Evolutionary conservation across 2,329 filamentous ascomycete species (phyloP).

Genomic region (Aspergillus quadrilineatus): DNA sequence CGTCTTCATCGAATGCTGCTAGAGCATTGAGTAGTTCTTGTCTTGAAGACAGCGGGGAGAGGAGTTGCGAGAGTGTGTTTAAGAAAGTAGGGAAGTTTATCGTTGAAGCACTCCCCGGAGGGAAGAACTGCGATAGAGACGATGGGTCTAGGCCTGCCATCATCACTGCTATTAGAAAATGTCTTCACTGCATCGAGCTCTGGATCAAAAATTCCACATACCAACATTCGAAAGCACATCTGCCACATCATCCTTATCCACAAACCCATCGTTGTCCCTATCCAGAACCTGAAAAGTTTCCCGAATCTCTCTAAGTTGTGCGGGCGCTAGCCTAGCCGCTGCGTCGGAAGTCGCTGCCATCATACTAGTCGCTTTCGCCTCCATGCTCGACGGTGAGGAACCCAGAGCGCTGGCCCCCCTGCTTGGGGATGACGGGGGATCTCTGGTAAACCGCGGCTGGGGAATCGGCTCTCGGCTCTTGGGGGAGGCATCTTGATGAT

Average conservation of each 20-base stretch:
- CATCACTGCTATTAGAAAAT: conserved; percentile 1
- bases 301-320: conserved; percentile 81
- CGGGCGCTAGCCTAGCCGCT: conserved; percentile 63
- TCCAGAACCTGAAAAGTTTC: conserved; percentile 95
- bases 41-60: conserved; percentile 72
- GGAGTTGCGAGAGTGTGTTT: conserved; percentile 71
- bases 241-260: conserved; percentile 78
- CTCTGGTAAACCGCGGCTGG: conserved; percentile 37
- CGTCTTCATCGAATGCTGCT: conserved; percentile 92
- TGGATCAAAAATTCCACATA: conserved; percentile 37
- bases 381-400: conserved; percentile 30
- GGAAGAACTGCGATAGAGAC: conserved; percentile 80
- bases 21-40: conserved; percentile 85
- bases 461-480: conserved; percentile 31
- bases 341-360: conserved; percentile 31
- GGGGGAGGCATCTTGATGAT: conserved; percentile 36
- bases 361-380: conserved; percentile 24
- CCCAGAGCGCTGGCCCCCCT: conserved; percentile 31
- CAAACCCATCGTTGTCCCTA: conserved; percentile 77
- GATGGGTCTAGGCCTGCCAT: conserved; percentile 71
- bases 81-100: conserved; percentile 85
- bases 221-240: conserved; percentile 86
- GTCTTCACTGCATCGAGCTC: background rate
- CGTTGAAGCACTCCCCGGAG: conserved; percentile 66
- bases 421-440: conserved; percentile 42